Base-by-base conservation (phyloP, 768 basidiomycete genomes). In the Naganishia randhawae region DNA sequence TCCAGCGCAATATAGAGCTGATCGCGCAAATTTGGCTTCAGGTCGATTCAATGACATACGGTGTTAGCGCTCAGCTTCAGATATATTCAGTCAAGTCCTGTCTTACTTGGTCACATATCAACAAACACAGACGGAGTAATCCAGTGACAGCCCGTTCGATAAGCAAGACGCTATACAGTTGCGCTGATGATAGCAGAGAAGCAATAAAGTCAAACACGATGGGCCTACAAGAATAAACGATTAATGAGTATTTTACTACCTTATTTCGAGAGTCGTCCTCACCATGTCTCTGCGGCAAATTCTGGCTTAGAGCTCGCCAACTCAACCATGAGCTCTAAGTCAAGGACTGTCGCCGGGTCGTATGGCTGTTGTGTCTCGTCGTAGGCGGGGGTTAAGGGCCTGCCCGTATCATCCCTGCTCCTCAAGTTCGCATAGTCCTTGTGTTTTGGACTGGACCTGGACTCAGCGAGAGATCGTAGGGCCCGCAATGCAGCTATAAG, bases 1-100 rank as follows among this genome's bases (percentile, higher is more conserved):
- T 99, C 95, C 68, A 99, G 87, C 0, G 95, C 92, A 54, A 97
- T 84, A 80, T 93, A 98, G 13, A 97, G 84, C 80, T 98, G 96
- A 77, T 98, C 96, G 17, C 92, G 88, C 57, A 97, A 83, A 17
- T 85, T 84, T 53, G 89, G 85, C 91, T 94, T 73, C 16, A 63
- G 67, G 14, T n/a, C 3, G 27, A 3, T 42, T 53, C n/a, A 14
- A 19, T 7, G 4, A 27, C 2, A 32, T 33, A n/a, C n/a, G 3
- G 33, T 55, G 31, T 25, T 11, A 37, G 50, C 29, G 35, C 32
- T 3, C 25, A 14, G 50, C 25, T 54, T 22, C 53, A 39, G n/a
- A 19, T 41, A n/a, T 3, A 39, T 1, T 17, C n/a, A 51, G 10
- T 41, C 22, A 27, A 63, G 6, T 3, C 25, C 45, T 11, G 11